A percentile compares a stretch with the other conserved stretches of the same genome.
Evolutionary conservation across 1,284 basidiomycete species (phyloP).

Genomic region (Amylostereum areolatum): DNA sequence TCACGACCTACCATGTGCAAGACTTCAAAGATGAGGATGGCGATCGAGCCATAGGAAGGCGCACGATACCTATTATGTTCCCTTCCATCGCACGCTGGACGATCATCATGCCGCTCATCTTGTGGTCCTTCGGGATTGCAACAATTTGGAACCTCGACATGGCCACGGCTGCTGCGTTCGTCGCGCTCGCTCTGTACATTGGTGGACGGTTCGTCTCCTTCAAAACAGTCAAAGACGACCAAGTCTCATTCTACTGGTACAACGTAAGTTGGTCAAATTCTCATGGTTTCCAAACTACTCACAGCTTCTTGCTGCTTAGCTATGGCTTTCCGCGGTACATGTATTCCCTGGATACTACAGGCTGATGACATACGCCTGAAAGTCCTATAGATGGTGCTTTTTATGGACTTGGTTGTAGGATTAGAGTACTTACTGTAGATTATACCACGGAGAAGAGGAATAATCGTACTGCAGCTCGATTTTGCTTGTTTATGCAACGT

Average conservation of each 20-base stretch:
- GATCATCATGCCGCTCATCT: slow-evolving; percentile 12
- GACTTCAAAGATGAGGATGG: slow-evolving; percentile 22
- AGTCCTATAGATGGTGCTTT: too few relatives aligned
- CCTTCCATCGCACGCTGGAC: slow-evolving; percentile 14
- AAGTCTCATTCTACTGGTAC: slow-evolving; percentile 13
- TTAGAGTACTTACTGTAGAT: too few relatives aligned
- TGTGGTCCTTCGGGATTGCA: slow-evolving; percentile 13
- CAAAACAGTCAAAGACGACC: slow-evolving; percentile 10
- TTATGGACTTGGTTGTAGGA: too few relatives aligned
- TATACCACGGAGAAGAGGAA: too few relatives aligned
- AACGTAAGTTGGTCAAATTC: too few relatives aligned
- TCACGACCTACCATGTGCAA: slow-evolving; percentile 21
- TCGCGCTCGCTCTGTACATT: slow-evolving; percentile 15
- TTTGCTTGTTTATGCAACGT: too few relatives aligned
- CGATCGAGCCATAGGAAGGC: slow-evolving; percentile 17
- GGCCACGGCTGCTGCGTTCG: slow-evolving; percentile 6
- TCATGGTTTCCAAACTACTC: too few relatives aligned
- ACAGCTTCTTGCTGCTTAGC: too few relatives aligned
- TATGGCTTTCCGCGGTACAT: too few relatives aligned
- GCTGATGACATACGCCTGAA: too few relatives aligned
- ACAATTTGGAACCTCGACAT: slow-evolving; percentile 9
- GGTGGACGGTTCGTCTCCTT: slow-evolving; percentile 13
- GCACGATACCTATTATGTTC: slow-evolving; percentile 18
- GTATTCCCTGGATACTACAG: too few relatives aligned
- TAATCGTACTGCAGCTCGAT: too few relatives aligned